Base-by-base conservation (phyloP, 331 rosid genomes). In the Phaseolus coccineus region DNA sequence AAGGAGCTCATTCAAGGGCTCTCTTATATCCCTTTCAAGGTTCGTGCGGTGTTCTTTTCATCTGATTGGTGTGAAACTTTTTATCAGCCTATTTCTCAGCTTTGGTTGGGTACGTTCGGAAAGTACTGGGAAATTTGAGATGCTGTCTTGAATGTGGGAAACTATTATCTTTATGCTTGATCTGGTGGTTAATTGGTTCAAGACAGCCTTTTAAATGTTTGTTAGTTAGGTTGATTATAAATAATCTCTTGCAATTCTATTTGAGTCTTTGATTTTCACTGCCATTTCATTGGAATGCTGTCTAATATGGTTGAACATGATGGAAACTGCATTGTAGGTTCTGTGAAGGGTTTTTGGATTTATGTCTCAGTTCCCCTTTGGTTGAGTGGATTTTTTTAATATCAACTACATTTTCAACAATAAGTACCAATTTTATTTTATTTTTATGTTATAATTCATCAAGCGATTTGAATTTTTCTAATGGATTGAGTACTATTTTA, bases 1-100 rank as follows among this genome's bases (percentile, higher is more conserved):
- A 92, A 64, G 72, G 87, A 88, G 40, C 97, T 89, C 61, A 95
- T 95, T 72, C 82, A 83, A 76, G 86, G 90, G 13, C 87, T 95
- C 59, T 67, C 85, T 74, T 92, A 87, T 83, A 88, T 95, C 50
- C 97, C 97, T 77, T 95, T 92, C 87, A 90, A 91, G 94, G 98
- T 87, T 71, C 93, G 98, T 87, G 71, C 42, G 47, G 44, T 66
- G 70, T 65, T 63, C 70, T 68, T 68, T 44, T 69, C 12, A 74
- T 39, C 66, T 58, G 13, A 30, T n/a, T 4, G 62, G 40, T 71
- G n/a, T 62, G 48, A n/a, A 59, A 31, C 7, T 48, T 81, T 27
- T 53, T 50, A 19, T 35, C 42, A 25, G 16, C 63, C 16, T 8
- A 27, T 31, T 28, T 28, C 12, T 58, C 65, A 30, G n/a, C 15